Evolutionary conservation across 345 rosid genomes (phyloP), one percentile per base, ranked within the genome.

Genomic region (Murraya koenigii): DNA sequence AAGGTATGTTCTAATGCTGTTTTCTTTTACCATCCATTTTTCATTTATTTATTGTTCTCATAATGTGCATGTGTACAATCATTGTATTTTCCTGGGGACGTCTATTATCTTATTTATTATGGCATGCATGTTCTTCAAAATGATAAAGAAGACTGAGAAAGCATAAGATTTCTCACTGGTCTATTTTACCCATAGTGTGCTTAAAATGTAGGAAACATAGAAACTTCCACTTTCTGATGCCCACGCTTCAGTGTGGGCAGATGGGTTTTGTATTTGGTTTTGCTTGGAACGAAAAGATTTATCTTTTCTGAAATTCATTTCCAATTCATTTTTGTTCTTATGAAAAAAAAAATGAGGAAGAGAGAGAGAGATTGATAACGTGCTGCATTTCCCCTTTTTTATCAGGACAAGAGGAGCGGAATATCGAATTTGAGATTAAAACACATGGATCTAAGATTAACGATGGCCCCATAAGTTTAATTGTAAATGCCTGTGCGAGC

Each of bases 401-500:
- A 80, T n/a, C 88, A 95, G 99, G 99, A 74, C 91, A 87, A 36
- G 99, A 95, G 83, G 97, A 93, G 87, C 90, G 88, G 69, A 87
- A 90, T 76, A 89, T 93, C 71, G 88, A 91, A 65, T 95, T 95
- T 73, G 94, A 93, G 86, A 92, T 95, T 65, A 93, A 90, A 89
- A 92, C 98, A 25, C 88, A 87, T 80, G 91, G 86, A n/a, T 78
- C 88, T 17, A 84, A 85, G 77, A 72, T 59, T 25, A 92, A 91
- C 66, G 84, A 81, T 75, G 94, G 89, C 23, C 93, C 97, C n/a
- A 84, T 95, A 80, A 91, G 93, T 85, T 90, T 95, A 83, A 76
- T 92, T 74, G 99, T 87, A 23, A 95, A 95, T 83, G 98, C 99
- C 70, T 95, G 99, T 58, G 94, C 92, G 17, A 95, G 97, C 85